These are phyloP conservation scores for Leccinum rimulosum DNA, from an alignment of 768 basidiomycete genomes.

Conservation along the genomic window DNA sequence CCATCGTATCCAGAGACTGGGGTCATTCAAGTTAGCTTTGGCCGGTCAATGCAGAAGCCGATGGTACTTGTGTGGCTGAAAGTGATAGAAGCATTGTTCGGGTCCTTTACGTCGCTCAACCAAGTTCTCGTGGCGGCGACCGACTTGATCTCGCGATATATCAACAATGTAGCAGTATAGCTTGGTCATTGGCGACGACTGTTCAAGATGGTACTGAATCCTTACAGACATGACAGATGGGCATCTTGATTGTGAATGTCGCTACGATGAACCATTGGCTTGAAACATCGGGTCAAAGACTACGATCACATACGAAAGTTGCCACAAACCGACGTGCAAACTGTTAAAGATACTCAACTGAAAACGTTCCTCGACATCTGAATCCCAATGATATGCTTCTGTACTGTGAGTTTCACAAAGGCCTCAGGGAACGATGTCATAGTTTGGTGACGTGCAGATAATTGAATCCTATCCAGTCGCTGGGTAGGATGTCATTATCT, in stretches of 20 bases:
- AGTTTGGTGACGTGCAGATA: too few relatives aligned
- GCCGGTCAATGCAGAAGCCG: background rate
- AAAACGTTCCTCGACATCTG: background rate
- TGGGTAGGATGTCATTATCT: too few relatives aligned
- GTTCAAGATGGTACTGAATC: background rate
- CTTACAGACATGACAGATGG: background rate
- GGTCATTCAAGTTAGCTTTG: too few relatives aligned
- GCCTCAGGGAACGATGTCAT: background rate
- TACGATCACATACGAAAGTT: background rate
- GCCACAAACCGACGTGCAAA: background rate
- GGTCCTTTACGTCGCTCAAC: background rate
- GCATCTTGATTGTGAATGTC: background rate
- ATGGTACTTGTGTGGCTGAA: background rate
- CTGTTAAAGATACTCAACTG: background rate
- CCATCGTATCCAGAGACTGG: background rate
- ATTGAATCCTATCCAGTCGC: too few relatives aligned
- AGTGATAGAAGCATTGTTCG: background rate
- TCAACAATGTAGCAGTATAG: background rate
- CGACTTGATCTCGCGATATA: background rate
- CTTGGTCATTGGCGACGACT: background rate
- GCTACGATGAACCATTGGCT: background rate
- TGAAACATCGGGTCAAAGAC: background rate
- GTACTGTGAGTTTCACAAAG: background rate
- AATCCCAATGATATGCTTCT: background rate
- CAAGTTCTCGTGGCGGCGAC: background rate